Evolutionary conservation across 306 rosid genomes (phyloP).

Genomic region (Dalbergia oliveri): DNA sequence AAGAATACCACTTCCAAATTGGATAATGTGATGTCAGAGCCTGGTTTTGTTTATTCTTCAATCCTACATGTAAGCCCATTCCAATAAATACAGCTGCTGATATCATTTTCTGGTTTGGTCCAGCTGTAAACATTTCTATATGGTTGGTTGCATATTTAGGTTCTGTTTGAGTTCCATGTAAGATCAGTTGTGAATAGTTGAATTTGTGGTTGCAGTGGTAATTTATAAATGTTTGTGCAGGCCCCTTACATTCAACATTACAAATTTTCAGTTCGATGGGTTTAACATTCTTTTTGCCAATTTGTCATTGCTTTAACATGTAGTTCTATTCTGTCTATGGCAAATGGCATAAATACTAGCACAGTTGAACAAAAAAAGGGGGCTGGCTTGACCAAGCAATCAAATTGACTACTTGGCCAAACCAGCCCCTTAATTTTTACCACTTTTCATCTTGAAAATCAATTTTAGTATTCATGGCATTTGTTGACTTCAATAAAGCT

Average conservation of each 20-base stretch:
- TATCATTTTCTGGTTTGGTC: neutral
- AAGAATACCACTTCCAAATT: neutral
- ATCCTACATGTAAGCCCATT: neutral
- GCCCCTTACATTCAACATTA: neutral
- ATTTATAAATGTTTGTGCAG: neutral
- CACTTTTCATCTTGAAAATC: neutral
- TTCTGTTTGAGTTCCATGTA: neutral
- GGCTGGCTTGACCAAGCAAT: neutral
- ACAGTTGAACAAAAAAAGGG: neutral
- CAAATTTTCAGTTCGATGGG: neutral
- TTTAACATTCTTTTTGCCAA: neutral
- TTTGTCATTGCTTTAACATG: neutral
- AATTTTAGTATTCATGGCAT: neutral
- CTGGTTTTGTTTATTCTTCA: neutral
- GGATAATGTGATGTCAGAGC: neutral
- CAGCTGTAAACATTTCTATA: neutral
- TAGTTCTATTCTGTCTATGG: neutral
- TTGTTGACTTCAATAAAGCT: constrained; percentile 16
- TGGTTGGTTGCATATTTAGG: neutral
- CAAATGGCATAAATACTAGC: neutral
- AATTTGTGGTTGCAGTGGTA: neutral
- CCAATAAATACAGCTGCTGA: neutral
- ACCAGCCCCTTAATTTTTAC: neutral
- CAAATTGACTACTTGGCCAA: constrained; percentile 1
- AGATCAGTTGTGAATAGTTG: neutral